Evolutionary conservation across 192 early-diverging fungal genomes (phyloP).

Genomic region (Coemansia sp.): DNA sequence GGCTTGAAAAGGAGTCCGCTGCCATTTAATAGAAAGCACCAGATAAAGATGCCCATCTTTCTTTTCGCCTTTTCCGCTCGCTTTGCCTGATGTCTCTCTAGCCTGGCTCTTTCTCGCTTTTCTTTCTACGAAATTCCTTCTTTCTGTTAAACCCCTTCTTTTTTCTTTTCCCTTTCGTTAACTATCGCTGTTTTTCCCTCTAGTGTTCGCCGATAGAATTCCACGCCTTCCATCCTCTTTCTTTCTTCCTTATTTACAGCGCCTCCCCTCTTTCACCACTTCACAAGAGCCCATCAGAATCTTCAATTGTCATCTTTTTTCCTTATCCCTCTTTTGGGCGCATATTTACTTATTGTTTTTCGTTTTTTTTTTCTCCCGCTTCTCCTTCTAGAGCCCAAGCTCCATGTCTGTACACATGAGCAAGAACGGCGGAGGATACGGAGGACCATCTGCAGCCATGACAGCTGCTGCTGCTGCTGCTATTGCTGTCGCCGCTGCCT

Average conservation of each 20-base stretch:
- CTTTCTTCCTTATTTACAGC: background rate
- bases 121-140: background rate
- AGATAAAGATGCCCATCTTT: background rate
- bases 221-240: background rate
- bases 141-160: background rate
- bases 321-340: background rate
- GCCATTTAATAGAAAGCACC: background rate
- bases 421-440: constrained; percentile 10
- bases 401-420: constrained; percentile 24
- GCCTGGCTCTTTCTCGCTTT: background rate
- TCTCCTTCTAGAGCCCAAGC: constrained; percentile 7
- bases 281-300: background rate
- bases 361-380: background rate
- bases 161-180: background rate
- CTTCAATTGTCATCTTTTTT: background rate
- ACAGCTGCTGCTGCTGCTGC: constrained; percentile 34
- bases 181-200: background rate
- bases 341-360: background rate
- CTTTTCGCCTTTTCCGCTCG: background rate
- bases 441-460: constrained; percentile 20
- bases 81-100: background rate
- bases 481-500: constrained; percentile 21
- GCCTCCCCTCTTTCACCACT: background rate
- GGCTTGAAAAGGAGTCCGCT: background rate
- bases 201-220: constrained; percentile 7